Conservation (phyloP, 2,329 filamentous ascomycete species). For the Cytospora mali region DNA sequence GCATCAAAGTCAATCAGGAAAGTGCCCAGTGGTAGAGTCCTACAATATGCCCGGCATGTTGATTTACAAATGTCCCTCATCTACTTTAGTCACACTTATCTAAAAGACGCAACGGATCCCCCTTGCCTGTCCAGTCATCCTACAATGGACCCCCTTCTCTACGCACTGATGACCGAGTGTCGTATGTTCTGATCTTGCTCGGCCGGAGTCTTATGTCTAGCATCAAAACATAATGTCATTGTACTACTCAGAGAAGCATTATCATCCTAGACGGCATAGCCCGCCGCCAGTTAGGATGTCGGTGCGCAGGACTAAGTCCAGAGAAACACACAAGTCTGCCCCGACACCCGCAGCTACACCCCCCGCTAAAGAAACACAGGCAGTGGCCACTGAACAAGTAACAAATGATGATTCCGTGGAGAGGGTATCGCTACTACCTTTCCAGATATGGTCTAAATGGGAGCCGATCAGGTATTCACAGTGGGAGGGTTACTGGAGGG, state of each 20-base stretch:
- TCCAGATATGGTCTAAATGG: conserved; percentile 24
- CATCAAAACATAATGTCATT: conserved; percentile 19
- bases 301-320: neutral
- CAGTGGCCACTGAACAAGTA: conserved; percentile 9
- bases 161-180: neutral
- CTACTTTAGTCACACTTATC: neutral
- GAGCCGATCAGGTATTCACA: conserved; percentile 2
- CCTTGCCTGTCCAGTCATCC: neutral
- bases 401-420: conserved; percentile 2
- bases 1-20: conserved; percentile 7
- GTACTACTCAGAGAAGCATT: conserved; percentile 18
- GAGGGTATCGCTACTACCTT: neutral
- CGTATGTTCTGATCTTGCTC: neutral
- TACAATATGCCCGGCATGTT: conserved; percentile 2
- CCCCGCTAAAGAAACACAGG: neutral
- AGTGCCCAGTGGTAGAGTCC: conserved; percentile 9
- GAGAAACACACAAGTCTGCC: conserved; percentile 8
- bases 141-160: neutral
- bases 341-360: conserved; percentile 3
- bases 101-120: neutral
- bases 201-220: neutral
- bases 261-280: conserved; percentile 6
- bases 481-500: conserved; percentile 27
- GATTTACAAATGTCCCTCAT: conserved; percentile 5
- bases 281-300: neutral